phyloP scores from a whole-genome alignment of 345 rosid species.

The Eucalyptus microcorys region DNA sequence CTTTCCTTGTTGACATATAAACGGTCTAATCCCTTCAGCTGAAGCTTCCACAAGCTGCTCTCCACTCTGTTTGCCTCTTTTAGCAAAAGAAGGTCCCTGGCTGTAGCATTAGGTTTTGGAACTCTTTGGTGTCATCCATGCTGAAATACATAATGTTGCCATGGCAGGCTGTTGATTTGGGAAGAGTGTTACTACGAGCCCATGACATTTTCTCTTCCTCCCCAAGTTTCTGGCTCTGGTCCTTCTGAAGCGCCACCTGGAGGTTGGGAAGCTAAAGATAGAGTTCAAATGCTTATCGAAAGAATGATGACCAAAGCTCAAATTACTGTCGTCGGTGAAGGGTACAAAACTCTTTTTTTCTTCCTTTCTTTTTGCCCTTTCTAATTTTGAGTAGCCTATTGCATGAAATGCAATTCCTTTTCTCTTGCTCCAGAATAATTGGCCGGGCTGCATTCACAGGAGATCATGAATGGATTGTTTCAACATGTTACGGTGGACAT shows the following conservation, averaged over 20 bases:
- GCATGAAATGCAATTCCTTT: not conserved
- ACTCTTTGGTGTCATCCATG: not conserved
- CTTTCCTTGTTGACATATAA: not conserved
- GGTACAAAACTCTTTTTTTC: conserved; percentile 27
- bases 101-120: not conserved
- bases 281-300: conserved; percentile 40
- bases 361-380: not conserved
- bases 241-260: conserved; percentile 11
- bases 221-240: conserved; percentile 8
- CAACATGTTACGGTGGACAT: conserved; percentile 30
- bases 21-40: not conserved
- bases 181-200: conserved; percentile 68
- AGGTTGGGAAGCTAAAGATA: conserved; percentile 16
- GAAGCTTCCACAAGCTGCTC: not conserved
- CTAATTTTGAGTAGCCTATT: not conserved
- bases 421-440: conserved; percentile 36
- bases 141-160: not conserved
- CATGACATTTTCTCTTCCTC: conserved; percentile 4
- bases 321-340: conserved; percentile 67
- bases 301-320: conserved; percentile 72
- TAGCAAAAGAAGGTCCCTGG: not conserved
- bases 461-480: conserved; percentile 75
- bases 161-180: conserved; percentile 78
- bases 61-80: not conserved
- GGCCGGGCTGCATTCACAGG: conserved; percentile 90